Evolutionary conservation across 805 yeast genomes (phyloP).

Genomic region (Nakazawaea ishiwadae): DNA sequence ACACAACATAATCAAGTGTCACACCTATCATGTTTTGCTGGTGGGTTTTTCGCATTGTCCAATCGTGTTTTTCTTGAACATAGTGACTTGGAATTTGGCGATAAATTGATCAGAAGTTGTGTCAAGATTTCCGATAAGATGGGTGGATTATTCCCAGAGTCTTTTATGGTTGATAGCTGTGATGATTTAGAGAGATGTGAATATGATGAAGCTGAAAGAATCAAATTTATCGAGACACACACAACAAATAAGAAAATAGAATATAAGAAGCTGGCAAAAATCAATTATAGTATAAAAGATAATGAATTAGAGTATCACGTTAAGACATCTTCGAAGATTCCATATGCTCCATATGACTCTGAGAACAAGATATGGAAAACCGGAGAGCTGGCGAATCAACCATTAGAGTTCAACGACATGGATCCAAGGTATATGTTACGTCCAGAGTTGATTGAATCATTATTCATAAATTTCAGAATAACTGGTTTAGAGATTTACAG

Average conservation of each 20-base stretch:
- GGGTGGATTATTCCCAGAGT: constrained; percentile 44
- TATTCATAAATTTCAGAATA: constrained; percentile 52
- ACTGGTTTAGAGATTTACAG: constrained; percentile 59
- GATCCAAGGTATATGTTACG: constrained; percentile 41
- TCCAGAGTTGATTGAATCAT: constrained; percentile 59
- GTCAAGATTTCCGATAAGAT: constrained; percentile 33
- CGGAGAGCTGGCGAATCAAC: constrained; percentile 8
- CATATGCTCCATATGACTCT: constrained; percentile 5
- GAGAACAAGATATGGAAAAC: constrained; percentile 5
- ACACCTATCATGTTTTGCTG: constrained; percentile 48
- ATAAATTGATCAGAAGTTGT: constrained; percentile 44
- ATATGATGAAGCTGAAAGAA: constrained; percentile 16
- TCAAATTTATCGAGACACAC: constrained; percentile 12
- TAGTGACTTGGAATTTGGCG: constrained; percentile 35
- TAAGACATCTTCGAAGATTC: constrained; percentile 3
- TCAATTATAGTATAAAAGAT: neutral
- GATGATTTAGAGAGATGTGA: constrained; percentile 17
- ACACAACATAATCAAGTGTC: constrained; percentile 28
- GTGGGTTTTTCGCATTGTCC: constrained; percentile 49
- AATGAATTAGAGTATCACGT: neutral
- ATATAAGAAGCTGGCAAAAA: neutral
- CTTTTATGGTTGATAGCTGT: constrained; percentile 25
- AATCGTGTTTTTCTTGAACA: constrained; percentile 33
- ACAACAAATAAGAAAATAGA: neutral
- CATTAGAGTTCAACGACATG: constrained; percentile 22